Conservation (phyloP, 2,329 filamentous ascomycete genomes). For the Tolypocladium pustulatum region DNA sequence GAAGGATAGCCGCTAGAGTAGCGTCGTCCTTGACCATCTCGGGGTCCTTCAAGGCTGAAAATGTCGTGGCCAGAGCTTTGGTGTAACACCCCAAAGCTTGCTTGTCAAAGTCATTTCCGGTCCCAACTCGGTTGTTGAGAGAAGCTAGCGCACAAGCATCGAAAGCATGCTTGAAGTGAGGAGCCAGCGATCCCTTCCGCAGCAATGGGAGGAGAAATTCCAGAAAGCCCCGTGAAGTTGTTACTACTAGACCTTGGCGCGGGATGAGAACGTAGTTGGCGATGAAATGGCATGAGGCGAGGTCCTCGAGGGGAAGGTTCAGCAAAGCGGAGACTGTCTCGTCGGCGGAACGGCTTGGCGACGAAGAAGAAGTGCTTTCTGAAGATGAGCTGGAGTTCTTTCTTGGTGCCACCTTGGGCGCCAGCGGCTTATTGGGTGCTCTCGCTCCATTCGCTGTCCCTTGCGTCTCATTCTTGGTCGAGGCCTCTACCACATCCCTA, state of each 20-base stretch:
- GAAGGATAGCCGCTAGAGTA: constrained; percentile 46
- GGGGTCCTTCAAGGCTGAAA: constrained; percentile 39
- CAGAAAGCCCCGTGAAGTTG: constrained; percentile 39
- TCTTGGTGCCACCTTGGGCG: constrained; percentile 33
- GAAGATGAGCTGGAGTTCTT: constrained; percentile 25
- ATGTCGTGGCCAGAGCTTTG: constrained; percentile 40
- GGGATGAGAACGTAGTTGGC: constrained; percentile 48
- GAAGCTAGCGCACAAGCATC: constrained; percentile 47
- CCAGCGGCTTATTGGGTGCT: constrained; percentile 53
- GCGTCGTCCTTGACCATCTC: constrained; percentile 36
- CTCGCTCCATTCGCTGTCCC: constrained; percentile 37
- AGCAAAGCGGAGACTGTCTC: constrained; percentile 18
- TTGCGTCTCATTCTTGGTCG: constrained; percentile 32
- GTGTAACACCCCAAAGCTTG: constrained; percentile 39
- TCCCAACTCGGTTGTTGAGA: constrained; percentile 36
- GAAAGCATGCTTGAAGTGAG: constrained; percentile 44
- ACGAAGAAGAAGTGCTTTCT: constrained; percentile 8
- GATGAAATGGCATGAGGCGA: constrained; percentile 48
- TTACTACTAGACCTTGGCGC: constrained; percentile 20
- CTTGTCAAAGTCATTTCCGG: constrained; percentile 19
- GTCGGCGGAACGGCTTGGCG: constrained; percentile 1
- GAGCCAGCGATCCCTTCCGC: constrained; percentile 26
- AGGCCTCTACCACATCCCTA: constrained; percentile 56
- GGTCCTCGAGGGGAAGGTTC: constrained; percentile 36
- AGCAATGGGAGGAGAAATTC: constrained; percentile 48